These are phyloP conservation scores for Apiospora aurea DNA, from an alignment of 2,329 filamentous ascomycete genomes.

Conservation along the genomic window DNA sequence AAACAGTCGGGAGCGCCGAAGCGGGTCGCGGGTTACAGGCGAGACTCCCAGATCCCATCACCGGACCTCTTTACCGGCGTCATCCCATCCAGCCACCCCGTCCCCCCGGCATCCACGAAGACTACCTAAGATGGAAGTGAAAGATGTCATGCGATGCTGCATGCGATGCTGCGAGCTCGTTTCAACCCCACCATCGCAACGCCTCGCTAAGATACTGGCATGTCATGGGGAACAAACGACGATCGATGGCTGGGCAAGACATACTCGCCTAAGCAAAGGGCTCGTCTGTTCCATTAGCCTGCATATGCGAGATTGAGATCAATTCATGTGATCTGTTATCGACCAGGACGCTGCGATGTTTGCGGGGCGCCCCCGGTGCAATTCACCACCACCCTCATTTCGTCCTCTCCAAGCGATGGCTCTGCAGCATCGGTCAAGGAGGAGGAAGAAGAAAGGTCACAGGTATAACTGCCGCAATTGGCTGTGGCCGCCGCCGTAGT, in stretches of 20 bases:
- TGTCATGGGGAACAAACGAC: background rate
- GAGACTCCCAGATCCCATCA: background rate
- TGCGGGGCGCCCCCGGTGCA: background rate
- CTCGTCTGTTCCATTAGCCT: background rate
- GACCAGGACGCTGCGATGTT: background rate
- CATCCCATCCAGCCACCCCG: background rate
- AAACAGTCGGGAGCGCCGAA: constrained; percentile 9
- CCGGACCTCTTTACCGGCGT: constrained; percentile 10
- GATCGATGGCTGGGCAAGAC: background rate
- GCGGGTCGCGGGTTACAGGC: constrained; percentile 8
- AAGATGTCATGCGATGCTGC: constrained; percentile 2
- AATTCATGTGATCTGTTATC: background rate
- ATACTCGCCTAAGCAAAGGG: background rate
- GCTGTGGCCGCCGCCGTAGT: background rate
- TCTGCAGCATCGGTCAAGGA: background rate
- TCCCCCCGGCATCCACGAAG: background rate
- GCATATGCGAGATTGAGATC: constrained; percentile 18
- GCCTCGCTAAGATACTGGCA: background rate
- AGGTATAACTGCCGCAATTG: background rate
- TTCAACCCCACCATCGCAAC: background rate
- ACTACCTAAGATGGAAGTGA: background rate
- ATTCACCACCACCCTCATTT: constrained; percentile 4
- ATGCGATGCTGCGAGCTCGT: constrained; percentile 7
- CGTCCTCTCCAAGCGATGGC: background rate
- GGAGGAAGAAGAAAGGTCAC: background rate